These are phyloP conservation scores for Raddia distichophylla DNA, from an alignment of 176 grass and related monocot genomes.

Conservation along the genomic window DNA sequence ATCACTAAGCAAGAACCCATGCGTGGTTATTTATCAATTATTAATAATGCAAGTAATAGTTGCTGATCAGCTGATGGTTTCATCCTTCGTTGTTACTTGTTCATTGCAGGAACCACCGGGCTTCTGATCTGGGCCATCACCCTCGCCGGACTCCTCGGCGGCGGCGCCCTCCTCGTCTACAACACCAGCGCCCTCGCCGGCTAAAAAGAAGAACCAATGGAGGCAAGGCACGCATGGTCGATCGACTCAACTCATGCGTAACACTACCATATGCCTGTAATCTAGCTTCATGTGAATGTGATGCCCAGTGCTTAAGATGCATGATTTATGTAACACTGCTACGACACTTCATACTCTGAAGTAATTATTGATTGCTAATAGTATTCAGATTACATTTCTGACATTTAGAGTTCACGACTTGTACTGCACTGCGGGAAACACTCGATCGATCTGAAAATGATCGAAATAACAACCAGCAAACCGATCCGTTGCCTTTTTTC, in stretches of 20 bases:
- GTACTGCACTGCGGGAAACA: neutral
- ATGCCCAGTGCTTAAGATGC: constrained; percentile 3
- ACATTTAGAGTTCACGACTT: neutral
- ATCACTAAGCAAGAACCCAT: neutral
- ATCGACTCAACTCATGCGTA: neutral
- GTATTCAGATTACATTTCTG: neutral
- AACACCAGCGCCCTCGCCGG: constrained; percentile 85
- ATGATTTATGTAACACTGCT: constrained; percentile 34
- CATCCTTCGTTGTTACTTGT: neutral
- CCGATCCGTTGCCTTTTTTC: neutral
- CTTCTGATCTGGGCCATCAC: constrained; percentile 96
- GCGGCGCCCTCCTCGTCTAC: constrained; percentile 93
- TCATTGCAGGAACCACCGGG: constrained; percentile 73
- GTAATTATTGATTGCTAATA: neutral
- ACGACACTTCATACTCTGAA: neutral
- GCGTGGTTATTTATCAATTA: neutral
- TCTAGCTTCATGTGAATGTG: constrained; percentile 7
- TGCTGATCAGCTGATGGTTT: neutral
- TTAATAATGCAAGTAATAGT: neutral
- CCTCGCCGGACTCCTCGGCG: constrained; percentile 73
- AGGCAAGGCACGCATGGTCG: neutral
- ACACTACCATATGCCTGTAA: constrained; percentile 19
- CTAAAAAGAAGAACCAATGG: constrained; percentile 41
- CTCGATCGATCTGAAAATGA: neutral
- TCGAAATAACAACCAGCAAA: neutral